Base-by-base conservation (phyloP, 1,284 basidiomycete species). In the Vanrija humicola region DNA sequence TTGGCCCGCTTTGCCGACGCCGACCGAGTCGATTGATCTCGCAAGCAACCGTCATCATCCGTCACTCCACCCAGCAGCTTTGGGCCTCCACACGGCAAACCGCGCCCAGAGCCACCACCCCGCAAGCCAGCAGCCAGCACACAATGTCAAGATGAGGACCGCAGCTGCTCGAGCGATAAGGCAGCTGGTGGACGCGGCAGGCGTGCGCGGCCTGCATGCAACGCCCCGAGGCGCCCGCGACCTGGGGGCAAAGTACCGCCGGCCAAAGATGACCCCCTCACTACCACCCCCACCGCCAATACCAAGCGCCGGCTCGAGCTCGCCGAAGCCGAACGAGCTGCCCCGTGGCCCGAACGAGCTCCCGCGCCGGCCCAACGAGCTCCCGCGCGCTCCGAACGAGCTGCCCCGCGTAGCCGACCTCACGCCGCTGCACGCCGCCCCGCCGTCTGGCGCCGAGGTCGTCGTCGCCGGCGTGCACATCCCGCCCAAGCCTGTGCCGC, bases 401-500 rank as follows among this genome's bases (percentile, higher is more conserved):
- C 44, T 46, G 21, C 23, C 44, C 16, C 44, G 12, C 6, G 44
- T 26, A 1, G 15, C 3, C n/a, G 26, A 25, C 21, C 42, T 43
- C 42, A 19, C 18, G 16, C 23, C 18, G 34, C 34, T 34, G 34
- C 34, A 34, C 34, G 34, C 34, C 34, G 9, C 34, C 9, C 40
- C 46, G 23, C 25, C 29, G 18, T 23, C 6, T 5, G 42, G 28
- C 18, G 21, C 29, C 16, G 48, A 49, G 47, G 56, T 67, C 19
- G 29, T 54, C 7, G 64, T 75, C 5, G 60, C 65, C 48, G 72
- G 71, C 6, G 56, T 75, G 1, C 29, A 50, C 4, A 61, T 75
- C 1, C 72, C 72, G 19, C 66, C 66, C 0, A 72, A 67, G 52
- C 73, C 73, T 5, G 52, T 57, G 7, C 57, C 69, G 14, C 73